phyloP scores from a whole-genome alignment of 495 filamentous ascomycete species.

The Talaromyces stipitatus region DNA sequence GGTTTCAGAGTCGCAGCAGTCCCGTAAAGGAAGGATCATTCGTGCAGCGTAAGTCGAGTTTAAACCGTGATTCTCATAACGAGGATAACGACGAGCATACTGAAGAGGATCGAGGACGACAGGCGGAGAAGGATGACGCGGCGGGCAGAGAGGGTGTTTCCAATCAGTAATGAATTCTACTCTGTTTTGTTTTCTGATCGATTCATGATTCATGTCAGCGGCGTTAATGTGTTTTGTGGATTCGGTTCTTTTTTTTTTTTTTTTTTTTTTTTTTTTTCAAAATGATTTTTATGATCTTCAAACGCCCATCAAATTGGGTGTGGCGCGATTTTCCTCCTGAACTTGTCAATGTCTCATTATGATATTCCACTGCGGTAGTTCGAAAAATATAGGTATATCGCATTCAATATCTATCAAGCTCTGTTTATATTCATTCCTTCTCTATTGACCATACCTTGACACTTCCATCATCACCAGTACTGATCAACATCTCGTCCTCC shows the following conservation, averaged over 20 bases:
- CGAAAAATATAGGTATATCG: background rate
- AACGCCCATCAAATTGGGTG: background rate
- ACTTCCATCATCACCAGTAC: slow-evolving; percentile 73
- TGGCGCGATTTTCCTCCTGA: background rate
- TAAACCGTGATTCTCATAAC: slow-evolving; percentile 1
- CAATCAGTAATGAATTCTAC: background rate
- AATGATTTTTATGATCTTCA: background rate
- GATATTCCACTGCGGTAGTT: no score
- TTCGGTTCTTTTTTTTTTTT: background rate
- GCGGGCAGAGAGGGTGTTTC: background rate
- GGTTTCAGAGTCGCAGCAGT: slow-evolving; percentile 62
- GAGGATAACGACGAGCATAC: slow-evolving; percentile 56
- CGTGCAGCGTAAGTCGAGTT: slow-evolving; percentile 46
- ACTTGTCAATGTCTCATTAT: no score
- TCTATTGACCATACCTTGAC: slow-evolving; percentile 58
- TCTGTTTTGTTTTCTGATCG: background rate
- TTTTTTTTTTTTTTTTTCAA: background rate
- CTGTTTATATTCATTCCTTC: background rate
- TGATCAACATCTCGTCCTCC: slow-evolving; percentile 67
- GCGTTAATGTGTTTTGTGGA: background rate
- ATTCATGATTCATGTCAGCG: background rate
- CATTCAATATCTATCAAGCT: background rate
- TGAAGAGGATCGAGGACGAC: background rate
- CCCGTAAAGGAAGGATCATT: slow-evolving; percentile 84
- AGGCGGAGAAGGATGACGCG: slow-evolving; percentile 18